phyloP scores from a whole-genome alignment of 257 asterid genomes.

The Fraxinus quadrangulata region DNA sequence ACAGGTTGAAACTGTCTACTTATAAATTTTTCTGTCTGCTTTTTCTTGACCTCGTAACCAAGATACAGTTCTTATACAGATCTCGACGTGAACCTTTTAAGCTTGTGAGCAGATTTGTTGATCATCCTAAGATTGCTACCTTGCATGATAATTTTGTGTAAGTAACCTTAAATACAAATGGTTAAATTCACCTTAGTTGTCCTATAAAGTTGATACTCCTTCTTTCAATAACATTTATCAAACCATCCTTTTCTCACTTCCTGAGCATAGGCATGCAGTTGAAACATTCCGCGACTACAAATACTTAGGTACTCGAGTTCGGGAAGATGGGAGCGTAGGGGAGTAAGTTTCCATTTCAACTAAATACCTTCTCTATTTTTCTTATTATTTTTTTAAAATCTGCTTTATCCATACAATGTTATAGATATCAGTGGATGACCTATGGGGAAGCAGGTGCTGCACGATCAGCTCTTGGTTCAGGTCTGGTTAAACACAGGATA shows the following conservation, averaged over 20 bases:
- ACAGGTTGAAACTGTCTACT: slow-evolving; percentile 43
- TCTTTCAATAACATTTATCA: slow-evolving; percentile 2
- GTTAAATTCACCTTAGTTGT: neutral
- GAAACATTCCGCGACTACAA: slow-evolving; percentile 42
- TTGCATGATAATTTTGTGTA: slow-evolving; percentile 69
- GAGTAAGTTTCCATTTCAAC: slow-evolving; percentile 43
- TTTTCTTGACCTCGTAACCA: neutral
- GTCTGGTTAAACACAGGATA: slow-evolving; percentile 41
- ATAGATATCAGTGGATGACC: slow-evolving; percentile 69
- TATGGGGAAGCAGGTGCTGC: slow-evolving; percentile 65
- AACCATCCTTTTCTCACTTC: slow-evolving; percentile 8
- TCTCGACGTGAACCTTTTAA: slow-evolving; percentile 52
- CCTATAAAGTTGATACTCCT: neutral
- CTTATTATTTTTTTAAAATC: neutral
- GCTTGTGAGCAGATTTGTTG: slow-evolving; percentile 46
- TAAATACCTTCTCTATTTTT: neutral
- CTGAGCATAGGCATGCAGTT: slow-evolving; percentile 47
- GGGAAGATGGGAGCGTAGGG: slow-evolving; percentile 65
- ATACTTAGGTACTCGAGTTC: slow-evolving; percentile 63
- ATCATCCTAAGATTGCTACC: slow-evolving; percentile 69
- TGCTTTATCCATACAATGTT: neutral
- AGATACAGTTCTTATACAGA: slow-evolving; percentile 34
- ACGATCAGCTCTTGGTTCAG: slow-evolving; percentile 70
- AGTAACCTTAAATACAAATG: slow-evolving; percentile 26
- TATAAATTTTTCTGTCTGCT: neutral